Conservation (phyloP, 768 basidiomycete species). For the Boletus sp. region DNA sequence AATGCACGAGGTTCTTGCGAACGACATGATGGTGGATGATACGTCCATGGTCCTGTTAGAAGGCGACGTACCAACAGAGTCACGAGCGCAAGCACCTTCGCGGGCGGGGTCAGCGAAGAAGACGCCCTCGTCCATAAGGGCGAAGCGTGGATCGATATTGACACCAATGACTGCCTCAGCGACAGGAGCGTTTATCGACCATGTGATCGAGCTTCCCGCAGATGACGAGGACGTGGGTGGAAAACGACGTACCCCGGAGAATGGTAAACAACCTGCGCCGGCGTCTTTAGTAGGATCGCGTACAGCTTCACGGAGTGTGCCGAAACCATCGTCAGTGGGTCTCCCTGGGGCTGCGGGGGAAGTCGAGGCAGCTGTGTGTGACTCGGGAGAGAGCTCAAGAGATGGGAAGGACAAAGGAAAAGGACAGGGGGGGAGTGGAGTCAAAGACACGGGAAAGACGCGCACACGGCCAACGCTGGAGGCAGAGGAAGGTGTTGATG, state of each 20-base stretch:
- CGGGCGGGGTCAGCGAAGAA: slow-evolving; percentile 9
- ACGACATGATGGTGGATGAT: background rate
- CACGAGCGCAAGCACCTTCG: background rate
- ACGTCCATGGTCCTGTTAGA: background rate
- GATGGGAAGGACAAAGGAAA: background rate
- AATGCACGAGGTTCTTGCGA: background rate
- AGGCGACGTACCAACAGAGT: background rate
- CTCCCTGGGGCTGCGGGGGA: background rate
- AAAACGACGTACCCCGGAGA: background rate
- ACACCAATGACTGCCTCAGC: background rate
- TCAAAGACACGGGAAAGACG: background rate
- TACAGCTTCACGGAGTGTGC: background rate
- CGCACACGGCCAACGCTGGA: background rate
- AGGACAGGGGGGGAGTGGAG: background rate
- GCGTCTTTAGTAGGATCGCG: background rate
- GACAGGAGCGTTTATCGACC: slow-evolving; percentile 17
- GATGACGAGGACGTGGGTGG: slow-evolving; percentile 9
- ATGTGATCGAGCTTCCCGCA: slow-evolving; percentile 21
- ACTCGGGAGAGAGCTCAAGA: background rate
- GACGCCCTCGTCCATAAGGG: slow-evolving; percentile 3
- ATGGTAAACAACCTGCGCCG: background rate
- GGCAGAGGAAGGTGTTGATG: background rate
- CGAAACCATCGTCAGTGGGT: slow-evolving; percentile 1
- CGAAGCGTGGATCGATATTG: background rate
- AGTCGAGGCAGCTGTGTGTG: background rate